Percentiles rank a stretch among this genome's conserved stretches.
Evolutionary conservation across 177 flowering plant species (phyloP).

Genomic region (Vitis hybrid): DNA sequence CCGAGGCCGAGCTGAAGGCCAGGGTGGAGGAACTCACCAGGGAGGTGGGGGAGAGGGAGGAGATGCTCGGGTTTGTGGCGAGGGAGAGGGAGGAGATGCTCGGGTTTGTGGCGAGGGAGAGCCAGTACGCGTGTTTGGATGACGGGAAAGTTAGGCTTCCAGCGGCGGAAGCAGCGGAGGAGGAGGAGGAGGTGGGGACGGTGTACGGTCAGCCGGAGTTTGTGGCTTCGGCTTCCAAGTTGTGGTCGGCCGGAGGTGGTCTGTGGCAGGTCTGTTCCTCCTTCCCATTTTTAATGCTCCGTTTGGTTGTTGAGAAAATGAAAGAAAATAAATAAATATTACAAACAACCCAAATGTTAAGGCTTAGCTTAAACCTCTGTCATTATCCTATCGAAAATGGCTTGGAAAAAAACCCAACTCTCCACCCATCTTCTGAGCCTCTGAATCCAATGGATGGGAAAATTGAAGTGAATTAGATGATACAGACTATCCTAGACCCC

Average conservation of each 20-base stretch:
- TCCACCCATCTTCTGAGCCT: background rate
- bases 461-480: background rate
- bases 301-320: background rate
- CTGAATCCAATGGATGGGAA: background rate
- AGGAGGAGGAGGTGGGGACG: conserved; percentile 29
- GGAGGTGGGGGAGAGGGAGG: conserved; percentile 66
- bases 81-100: conserved; percentile 75
- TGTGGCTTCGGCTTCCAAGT: conserved; percentile 52
- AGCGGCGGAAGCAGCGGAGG: conserved; percentile 7
- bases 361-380: too few species aligned
- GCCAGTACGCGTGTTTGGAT: conserved; percentile 8
- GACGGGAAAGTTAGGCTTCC: conserved; percentile 6
- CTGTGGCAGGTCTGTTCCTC: conserved; percentile 39
- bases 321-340: background rate
- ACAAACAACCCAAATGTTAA: too few species aligned
- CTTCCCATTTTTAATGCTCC: background rate
- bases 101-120: conserved; percentile 55
- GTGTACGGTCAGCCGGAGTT: conserved; percentile 34
- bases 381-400: too few species aligned
- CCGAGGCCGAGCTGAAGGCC: conserved; percentile 36
- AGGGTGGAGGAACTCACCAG: conserved; percentile 29
- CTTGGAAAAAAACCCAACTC: too few species aligned
- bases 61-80: conserved; percentile 69
- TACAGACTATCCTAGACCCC: background rate
- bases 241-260: conserved; percentile 52